Base-by-base conservation (phyloP, 345 rosid species). In the Sonneratia caseolaris region DNA sequence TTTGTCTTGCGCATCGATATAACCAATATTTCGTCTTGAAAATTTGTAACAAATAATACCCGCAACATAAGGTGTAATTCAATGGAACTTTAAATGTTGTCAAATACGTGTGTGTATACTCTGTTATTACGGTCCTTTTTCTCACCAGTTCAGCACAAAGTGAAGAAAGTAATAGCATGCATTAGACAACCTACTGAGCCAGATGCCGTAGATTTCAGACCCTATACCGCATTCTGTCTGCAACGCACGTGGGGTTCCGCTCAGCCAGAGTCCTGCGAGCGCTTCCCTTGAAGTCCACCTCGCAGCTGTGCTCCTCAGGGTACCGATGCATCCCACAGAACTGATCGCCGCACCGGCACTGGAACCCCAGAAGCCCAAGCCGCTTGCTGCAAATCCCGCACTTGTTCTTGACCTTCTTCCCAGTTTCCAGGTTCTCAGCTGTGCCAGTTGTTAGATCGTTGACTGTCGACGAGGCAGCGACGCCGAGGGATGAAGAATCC, bases 271-370 rank as follows among this genome's bases (percentile, higher is more conserved):
- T 85, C 0, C 80, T 74, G 7, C 92, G 84, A 1, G 88, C 92
- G 0, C 70, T 67, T 7, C 61, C 81, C 88, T 88, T 86, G 89
- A 84, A 92, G 83, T 92, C 96, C 35, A 86, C 87, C 0, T 65
- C 68, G 47, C 96, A 92, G 2, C 79, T 83, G 18, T 92, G 96
- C 24, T 81, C 83, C 81, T 92, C 96, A 2, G 96, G 84, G 81
- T 92, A 87, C 71, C 98, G 82, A 75, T 90, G 96, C 24, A 72
- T 69, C 51, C 90, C 88, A 70, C 98, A 90, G 76, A 76, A 90
- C 22, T 84, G 81, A 37, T 77, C 77, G 43, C 90, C 94, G 36
- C 96, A 92, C 88, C 79, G 86, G 75, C 98, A 92, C 79, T 76
- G 79, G 67, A 92, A 92, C 22, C 91, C 92, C 22, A 86, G 82